Evolutionary conservation across 2,329 filamentous ascomycete species (phyloP).

Genomic region (Grosmannia huntii): DNA sequence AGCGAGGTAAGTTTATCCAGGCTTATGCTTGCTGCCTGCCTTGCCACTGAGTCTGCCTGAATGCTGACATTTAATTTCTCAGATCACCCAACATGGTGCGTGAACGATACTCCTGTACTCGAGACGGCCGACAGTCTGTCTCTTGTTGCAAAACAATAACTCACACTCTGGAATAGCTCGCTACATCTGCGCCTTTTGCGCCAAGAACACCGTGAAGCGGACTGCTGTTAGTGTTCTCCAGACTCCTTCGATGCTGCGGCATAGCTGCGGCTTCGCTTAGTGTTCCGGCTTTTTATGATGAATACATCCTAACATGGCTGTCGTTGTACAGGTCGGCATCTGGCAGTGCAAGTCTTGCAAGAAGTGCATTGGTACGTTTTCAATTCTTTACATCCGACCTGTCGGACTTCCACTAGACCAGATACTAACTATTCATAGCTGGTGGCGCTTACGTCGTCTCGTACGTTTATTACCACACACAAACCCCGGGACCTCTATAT

Average conservation of each 20-base stretch:
- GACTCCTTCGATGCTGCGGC: background rate
- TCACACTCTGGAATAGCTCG: conserved; percentile 39
- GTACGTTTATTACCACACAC: conserved; percentile 48
- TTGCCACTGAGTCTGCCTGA: background rate
- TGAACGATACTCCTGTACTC: background rate
- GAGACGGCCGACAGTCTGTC: background rate
- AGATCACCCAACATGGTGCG: conserved; percentile 67
- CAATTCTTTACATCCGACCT: background rate
- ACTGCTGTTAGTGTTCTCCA: conserved; percentile 55
- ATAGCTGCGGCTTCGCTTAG: background rate
- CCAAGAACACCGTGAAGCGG: conserved; percentile 88
- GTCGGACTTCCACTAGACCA: background rate
- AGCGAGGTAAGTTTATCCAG: conserved; percentile 51
- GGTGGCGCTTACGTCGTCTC: conserved; percentile 92
- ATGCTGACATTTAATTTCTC: background rate
- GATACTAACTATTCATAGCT: conserved; percentile 20
- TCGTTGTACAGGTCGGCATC: conserved; percentile 27
- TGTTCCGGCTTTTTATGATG: background rate
- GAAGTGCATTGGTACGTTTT: conserved; percentile 57
- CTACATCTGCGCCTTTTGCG: conserved; percentile 97
- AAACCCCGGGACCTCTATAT: too few species aligned
- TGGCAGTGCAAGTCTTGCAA: conserved; percentile 95
- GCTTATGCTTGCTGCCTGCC: background rate
- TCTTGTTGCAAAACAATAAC: background rate
- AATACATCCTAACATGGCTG: background rate